A percentile compares a stretch with the other conserved stretches of the same genome.
phyloP scores from a whole-genome alignment of 805 yeast genomes.

The Ogataea philodendri region DNA sequence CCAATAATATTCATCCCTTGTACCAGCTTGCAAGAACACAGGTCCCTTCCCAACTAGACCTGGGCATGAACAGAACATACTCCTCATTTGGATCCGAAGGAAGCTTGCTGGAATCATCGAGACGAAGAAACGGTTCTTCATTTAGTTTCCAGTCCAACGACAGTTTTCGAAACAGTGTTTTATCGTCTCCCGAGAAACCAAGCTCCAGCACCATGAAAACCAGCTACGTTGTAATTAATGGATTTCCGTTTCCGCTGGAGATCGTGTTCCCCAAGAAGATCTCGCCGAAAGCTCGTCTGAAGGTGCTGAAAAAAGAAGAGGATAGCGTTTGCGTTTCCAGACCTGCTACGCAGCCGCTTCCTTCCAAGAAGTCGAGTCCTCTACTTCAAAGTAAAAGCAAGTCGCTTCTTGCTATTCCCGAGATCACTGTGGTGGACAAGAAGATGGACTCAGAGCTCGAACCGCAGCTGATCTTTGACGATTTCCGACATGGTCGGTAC shows the following conservation, averaged over 20 bases:
- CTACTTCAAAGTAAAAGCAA: constrained; percentile 1
- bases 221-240: constrained; percentile 26
- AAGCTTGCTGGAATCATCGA: constrained; percentile 1
- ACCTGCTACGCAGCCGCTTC: constrained; percentile 8
- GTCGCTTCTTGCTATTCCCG: constrained; percentile 11
- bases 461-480: constrained; percentile 7
- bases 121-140: constrained; percentile 10
- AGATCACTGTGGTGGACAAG: constrained; percentile 3
- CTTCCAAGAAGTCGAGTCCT: constrained; percentile 1
- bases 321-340: too few species aligned
- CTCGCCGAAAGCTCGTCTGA: constrained; percentile 11
- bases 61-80: not conserved
- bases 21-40: too few species aligned
- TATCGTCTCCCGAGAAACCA: constrained; percentile 7
- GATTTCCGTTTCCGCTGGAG: constrained; percentile 30
- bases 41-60: too few species aligned
- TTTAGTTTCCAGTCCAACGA: constrained; percentile 9
- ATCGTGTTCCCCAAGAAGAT: constrained; percentile 31
- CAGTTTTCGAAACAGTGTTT: constrained; percentile 4
- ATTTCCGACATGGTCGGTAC: too few species aligned
- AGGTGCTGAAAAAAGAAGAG: not conserved
- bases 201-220: constrained; percentile 7
- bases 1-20: constrained; percentile 1
- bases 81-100: too few species aligned
- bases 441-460: constrained; percentile 1